Percentiles rank a stretch among this genome's conserved stretches.
Conservation (phyloP, 2,329 filamentous ascomycete genomes). For the Microcyclospora pomicola region DNA sequence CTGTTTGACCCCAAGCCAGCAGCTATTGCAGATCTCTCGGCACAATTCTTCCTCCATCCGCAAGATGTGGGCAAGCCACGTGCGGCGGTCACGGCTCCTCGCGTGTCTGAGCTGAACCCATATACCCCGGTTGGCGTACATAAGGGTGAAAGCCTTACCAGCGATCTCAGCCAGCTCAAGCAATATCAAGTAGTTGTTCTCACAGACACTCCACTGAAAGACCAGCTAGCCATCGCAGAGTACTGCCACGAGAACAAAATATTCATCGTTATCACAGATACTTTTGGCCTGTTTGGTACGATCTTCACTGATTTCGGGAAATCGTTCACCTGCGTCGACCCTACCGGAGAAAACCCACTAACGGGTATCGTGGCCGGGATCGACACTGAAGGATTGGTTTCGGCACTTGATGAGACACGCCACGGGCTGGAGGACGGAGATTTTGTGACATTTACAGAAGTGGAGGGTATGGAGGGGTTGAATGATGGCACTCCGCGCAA, state of each 20-base stretch:
- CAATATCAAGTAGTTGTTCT: slow-evolving; percentile 87
- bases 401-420: slow-evolving; percentile 82
- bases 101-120: slow-evolving; percentile 86
- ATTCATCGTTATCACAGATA: slow-evolving; percentile 75
- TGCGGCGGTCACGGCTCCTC: slow-evolving; percentile 72
- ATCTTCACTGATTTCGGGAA: slow-evolving; percentile 97
- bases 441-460: slow-evolving; percentile 84
- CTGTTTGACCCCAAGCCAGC: slow-evolving; percentile 81
- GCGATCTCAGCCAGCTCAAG: slow-evolving; percentile 69
- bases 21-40: slow-evolving; percentile 76
- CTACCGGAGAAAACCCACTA: slow-evolving; percentile 76
- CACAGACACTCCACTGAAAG: slow-evolving; percentile 66
- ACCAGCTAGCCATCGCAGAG: slow-evolving; percentile 74
- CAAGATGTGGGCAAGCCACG: slow-evolving; percentile 86
- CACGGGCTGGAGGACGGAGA: slow-evolving; percentile 95
- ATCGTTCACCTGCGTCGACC: slow-evolving; percentile 79
- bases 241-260: slow-evolving; percentile 93
- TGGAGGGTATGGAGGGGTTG: slow-evolving; percentile 80
- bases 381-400: slow-evolving; percentile 79
- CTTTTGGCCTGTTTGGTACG: slow-evolving; percentile 83
- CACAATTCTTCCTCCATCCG: slow-evolving; percentile 88
- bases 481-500: slow-evolving; percentile 78
- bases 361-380: slow-evolving; percentile 84
- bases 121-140: slow-evolving; percentile 85
- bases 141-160: slow-evolving; percentile 47